Evolutionary conservation across 2,329 filamentous ascomycete species (phyloP).

Genomic region (Sarocladium kiliense): DNA sequence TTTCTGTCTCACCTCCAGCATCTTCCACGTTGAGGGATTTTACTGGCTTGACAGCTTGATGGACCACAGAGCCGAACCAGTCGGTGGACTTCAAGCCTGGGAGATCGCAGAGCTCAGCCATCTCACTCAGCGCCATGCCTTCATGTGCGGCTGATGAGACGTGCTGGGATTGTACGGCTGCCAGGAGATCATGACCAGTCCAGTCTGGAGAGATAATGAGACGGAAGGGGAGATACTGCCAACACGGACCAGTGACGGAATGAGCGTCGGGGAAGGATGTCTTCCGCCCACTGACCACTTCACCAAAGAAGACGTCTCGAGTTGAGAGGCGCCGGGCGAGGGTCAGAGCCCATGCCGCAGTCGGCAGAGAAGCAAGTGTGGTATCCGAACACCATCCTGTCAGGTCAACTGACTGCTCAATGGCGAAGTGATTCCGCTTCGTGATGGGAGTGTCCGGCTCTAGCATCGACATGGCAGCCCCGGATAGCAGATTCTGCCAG

Average conservation of each 20-base stretch:
- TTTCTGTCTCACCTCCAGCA: constrained; percentile 45
- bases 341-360: constrained; percentile 60
- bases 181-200: constrained; percentile 48
- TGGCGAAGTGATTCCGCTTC: constrained; percentile 33
- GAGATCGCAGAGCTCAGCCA: constrained; percentile 35
- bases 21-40: constrained; percentile 42
- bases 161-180: constrained; percentile 51
- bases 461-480: constrained; percentile 44
- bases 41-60: constrained; percentile 58
- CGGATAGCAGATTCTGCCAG: constrained; percentile 54
- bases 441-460: constrained; percentile 32
- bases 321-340: constrained; percentile 48
- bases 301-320: constrained; percentile 59
- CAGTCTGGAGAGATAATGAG: constrained; percentile 47
- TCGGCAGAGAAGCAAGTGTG: constrained; percentile 60
- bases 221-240: constrained; percentile 62
- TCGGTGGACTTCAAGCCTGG: constrained; percentile 17
- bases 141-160: constrained; percentile 51
- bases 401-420: constrained; percentile 39
- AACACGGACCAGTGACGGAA: constrained; percentile 57
- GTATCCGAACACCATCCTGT: constrained; percentile 45
- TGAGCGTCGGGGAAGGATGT: constrained; percentile 50
- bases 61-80: constrained; percentile 53
- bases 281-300: constrained; percentile 61
- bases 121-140: constrained; percentile 48